Conservation (phyloP, 2,329 filamentous ascomycete species). For the Aspergillus latus region DNA sequence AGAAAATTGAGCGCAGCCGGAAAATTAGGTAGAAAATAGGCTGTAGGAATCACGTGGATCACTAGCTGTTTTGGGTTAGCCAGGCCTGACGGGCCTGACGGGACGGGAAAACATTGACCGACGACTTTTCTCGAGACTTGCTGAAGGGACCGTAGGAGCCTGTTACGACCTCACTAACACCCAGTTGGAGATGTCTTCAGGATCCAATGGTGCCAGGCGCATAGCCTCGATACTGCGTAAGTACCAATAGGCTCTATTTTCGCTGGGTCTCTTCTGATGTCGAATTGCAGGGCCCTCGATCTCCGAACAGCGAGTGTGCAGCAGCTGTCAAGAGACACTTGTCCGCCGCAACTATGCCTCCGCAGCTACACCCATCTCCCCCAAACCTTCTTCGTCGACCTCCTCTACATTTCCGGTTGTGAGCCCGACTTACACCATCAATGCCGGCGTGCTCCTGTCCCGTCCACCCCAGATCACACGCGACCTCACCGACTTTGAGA, state of each 20-base stretch:
- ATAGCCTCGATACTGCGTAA: conserved; percentile 41
- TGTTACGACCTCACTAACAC: conserved; percentile 21
- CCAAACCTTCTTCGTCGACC: conserved; percentile 32
- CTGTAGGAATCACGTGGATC: conserved; percentile 24
- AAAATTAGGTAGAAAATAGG: conserved; percentile 20
- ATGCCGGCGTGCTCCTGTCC: conserved; percentile 77
- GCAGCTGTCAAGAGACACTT: conserved; percentile 45
- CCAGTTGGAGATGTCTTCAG: conserved; percentile 38
- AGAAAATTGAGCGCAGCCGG: conserved; percentile 23
- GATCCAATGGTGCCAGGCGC: conserved; percentile 44
- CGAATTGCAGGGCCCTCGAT: conserved; percentile 36
- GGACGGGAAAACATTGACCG: not conserved
- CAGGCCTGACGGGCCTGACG: not conserved
- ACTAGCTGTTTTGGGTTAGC: conserved; percentile 10
- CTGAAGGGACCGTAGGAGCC: conserved; percentile 20
- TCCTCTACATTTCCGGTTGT: conserved; percentile 30
- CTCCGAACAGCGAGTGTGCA: conserved; percentile 43
- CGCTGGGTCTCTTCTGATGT: conserved; percentile 6
- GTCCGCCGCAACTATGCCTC: conserved; percentile 43
- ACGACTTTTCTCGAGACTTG: conserved; percentile 9
- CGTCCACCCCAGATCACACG: conserved; percentile 85
- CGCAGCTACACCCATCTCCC: conserved; percentile 40
- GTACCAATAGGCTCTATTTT: conserved; percentile 17
- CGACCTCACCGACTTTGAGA: conserved; percentile 81
- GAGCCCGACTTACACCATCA: conserved; percentile 47